A percentile compares a stretch with the other conserved stretches of the same genome.
Evolutionary conservation across 225 moss, liverwort and hornwort genomes (phyloP).

Genomic region (Polytrichum commune): DNA sequence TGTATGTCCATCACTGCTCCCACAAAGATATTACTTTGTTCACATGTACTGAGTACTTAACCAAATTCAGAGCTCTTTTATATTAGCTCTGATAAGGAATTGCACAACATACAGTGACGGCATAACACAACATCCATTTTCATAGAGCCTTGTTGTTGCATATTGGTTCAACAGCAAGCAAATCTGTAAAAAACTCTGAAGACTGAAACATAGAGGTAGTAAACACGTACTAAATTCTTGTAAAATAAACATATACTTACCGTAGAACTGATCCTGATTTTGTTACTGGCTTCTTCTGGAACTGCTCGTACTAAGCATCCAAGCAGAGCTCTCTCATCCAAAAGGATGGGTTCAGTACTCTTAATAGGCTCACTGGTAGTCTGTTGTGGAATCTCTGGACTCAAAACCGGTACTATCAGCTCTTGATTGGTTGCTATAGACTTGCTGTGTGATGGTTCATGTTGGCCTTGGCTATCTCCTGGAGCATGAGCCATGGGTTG

Average conservation of each 20-base stretch:
- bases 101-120: too few species aligned
- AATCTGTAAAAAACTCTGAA: too few species aligned
- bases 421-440: slow-evolving; percentile 50
- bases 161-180: too few species aligned
- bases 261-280: slow-evolving; percentile 86
- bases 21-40: too few species aligned
- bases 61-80: too few species aligned
- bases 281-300: slow-evolving; percentile 66
- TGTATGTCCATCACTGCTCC: too few species aligned
- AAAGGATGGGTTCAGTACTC: slow-evolving; percentile 57
- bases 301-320: slow-evolving; percentile 82
- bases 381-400: slow-evolving; percentile 35
- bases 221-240: neutral
- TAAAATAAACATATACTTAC: slow-evolving; percentile 37
- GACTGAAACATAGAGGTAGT: too few species aligned
- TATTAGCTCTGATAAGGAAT: too few species aligned
- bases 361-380: slow-evolving; percentile 42
- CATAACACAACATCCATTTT: too few species aligned
- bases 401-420: slow-evolving; percentile 29
- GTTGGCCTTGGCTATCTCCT: slow-evolving; percentile 36
- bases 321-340: slow-evolving; percentile 85
- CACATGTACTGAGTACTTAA: too few species aligned
- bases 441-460: slow-evolving; percentile 39
- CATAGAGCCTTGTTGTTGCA: too few species aligned
- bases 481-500: slow-evolving; percentile 40